A percentile compares a stretch with the other conserved stretches of the same genome.
Conservation (phyloP, 176 grass and related monocot species). For the Phoenix dactylifera region DNA sequence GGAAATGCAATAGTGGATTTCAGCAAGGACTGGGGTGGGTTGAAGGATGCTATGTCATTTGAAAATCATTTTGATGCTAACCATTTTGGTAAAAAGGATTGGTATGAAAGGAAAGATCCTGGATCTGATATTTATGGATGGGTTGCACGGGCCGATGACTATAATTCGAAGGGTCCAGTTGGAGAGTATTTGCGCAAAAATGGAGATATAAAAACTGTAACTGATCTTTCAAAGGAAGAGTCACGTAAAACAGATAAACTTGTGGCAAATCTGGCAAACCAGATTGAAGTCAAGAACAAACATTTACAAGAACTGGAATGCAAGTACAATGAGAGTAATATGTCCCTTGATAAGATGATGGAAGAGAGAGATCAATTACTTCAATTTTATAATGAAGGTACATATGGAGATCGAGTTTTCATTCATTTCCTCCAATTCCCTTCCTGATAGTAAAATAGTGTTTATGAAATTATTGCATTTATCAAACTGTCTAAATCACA, state of each 20-base stretch:
- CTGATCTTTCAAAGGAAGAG: conserved; percentile 27
- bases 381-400: conserved; percentile 46
- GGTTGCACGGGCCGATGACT: conserved; percentile 38
- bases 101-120: conserved; percentile 6
- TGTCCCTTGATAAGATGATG: conserved; percentile 31
- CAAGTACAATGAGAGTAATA: conserved; percentile 34
- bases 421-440: not conserved
- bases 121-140: conserved; percentile 22
- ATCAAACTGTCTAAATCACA: not conserved
- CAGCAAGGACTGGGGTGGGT: conserved; percentile 48
- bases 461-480: not conserved
- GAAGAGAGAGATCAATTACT: conserved; percentile 32
- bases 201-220: conserved; percentile 35
- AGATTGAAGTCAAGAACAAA: conserved; percentile 33
- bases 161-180: conserved; percentile 22
- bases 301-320: conserved; percentile 29
- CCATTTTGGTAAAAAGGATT: conserved; percentile 32
- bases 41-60: conserved; percentile 50
- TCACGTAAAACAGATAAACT: conserved; percentile 28
- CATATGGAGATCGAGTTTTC: not conserved
- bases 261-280: conserved; percentile 28
- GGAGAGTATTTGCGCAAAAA: conserved; percentile 28
- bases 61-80: conserved; percentile 29
- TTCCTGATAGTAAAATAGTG: not conserved
- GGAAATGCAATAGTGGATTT: conserved; percentile 31